Evolutionary conservation across 306 rosid genomes (phyloP), one percentile per base, ranked within the genome.

Genomic region (Hippophae gyantsensis): DNA sequence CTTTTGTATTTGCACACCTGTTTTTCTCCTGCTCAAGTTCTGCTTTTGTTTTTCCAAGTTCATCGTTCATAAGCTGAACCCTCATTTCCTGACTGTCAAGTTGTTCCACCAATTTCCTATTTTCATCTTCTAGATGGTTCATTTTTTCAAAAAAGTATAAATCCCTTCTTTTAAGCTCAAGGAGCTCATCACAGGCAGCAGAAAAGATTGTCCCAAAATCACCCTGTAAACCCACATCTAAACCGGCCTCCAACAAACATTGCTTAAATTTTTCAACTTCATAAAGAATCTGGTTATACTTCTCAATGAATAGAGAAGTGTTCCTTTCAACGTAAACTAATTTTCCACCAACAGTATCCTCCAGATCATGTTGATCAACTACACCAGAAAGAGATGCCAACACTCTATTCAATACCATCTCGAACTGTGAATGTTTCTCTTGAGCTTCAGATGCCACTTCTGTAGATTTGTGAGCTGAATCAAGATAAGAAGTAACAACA

Each of bases 1-100:
- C 99, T 86, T 74, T 93, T 49, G 85, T 82, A 78, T 74, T 86
- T 74, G 71, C 62, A 61, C 68, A 69, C 78, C 78, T 83, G 58
- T 27, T 68, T 81, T 76, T 93, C 79, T 92, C 97, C 74, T 85
- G 94, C 85, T 88, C 95, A 70, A 80, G 84, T 64, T 78, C 96
- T 52, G 10, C 57, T 72, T 76, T 92, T 56, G 76, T 68, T 69
- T 82, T 80, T 51, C 72, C 82, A 69, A 82, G 73, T 76, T 86
- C 90, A 7, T 68, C 65, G 60, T 72, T 81, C 68, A 85, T 66
- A 6, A 64, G 61, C 71, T 74, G 86, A 57, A 74, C 69, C 66
- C 62, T 57, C 59, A 13, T 71, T 59, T 71, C 85, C 71, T 80
- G 79, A 56, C 75, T 79, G 48, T 73, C 90, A 75, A 88, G 77